Evolutionary conservation across 306 rosid species (phyloP), one percentile per base, ranked within the genome.

Genomic region (Astragalus glycyphyllos): DNA sequence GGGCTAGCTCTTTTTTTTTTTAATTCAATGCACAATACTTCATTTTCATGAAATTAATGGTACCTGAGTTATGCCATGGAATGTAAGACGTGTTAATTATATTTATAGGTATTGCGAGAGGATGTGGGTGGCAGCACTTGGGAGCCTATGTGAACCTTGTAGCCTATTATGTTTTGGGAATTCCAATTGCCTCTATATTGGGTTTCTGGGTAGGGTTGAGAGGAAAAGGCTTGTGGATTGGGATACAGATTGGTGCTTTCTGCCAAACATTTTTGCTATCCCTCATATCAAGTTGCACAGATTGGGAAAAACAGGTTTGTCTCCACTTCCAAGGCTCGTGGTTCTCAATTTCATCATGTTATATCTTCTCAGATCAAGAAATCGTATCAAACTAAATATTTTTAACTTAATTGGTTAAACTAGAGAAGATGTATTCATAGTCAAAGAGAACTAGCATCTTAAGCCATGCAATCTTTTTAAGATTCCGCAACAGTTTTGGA

Each of bases 191-290:
- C 56, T 79, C 69, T 13, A 40, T 68, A 4, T 66, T 91, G 71
- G 88, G 88, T 63, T 91, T 88, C 67, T 85, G 79, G 88, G 5
- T 72, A 7, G 34, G 68, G 9, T 64, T 86, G 8, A 74, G 78
- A 79, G 97, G 87, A 57, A 80, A 76, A 65, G 97, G 97, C 6
- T 79, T 91, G 7, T 91, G 97, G 97, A 82, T 82, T 46, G 97
- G 92, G 56, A 80, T 88, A 63, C 71, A 80, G 13, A 5, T 13
- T 11, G 97, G 97, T 69, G 71, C 89, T 11, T 70, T 80, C 45
- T 68, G 86, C 48, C 96, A 88, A 66, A 73, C 79, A 40, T 4
- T 79, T 17, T 0, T 86, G 71, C 83, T 91, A 3, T 50, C 69
- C 16, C 44, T 85, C 64, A 78, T 86, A 55, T 83, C 86, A 13